A percentile compares a stretch with the other conserved stretches of the same genome.
These are phyloP conservation scores for Eucalyptus curtisii DNA, from an alignment of 345 rosid species.

Conservation along the genomic window DNA sequence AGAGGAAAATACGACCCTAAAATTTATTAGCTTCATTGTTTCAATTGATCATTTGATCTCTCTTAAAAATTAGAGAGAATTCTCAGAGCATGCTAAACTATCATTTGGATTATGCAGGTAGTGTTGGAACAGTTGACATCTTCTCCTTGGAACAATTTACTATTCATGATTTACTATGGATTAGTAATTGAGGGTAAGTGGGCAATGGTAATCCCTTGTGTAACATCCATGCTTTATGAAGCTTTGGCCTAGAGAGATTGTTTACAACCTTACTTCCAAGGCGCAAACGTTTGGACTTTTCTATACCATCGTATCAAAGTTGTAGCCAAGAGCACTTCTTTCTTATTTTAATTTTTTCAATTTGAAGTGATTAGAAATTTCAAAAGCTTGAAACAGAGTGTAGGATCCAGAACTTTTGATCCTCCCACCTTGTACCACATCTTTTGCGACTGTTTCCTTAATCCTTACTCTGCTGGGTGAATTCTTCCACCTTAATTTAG, in stretches of 20 bases:
- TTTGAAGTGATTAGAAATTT: not conserved
- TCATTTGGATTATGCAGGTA: constrained; percentile 28
- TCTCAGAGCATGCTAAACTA: not conserved
- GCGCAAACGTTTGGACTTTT: not conserved
- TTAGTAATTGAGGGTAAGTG: constrained; percentile 56
- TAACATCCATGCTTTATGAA: not conserved
- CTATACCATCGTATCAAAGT: not conserved
- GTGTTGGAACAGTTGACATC: constrained; percentile 64
- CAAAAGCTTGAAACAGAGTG: not conserved
- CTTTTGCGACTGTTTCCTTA: not conserved
- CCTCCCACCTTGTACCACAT: not conserved
- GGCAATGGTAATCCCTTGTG: not conserved
- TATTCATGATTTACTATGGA: constrained; percentile 81
- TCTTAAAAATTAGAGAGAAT: not conserved
- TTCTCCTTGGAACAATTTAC: constrained; percentile 85
- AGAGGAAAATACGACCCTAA: not conserved
- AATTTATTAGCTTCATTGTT: not conserved
- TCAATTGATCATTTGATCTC: not conserved
- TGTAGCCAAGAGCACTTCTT: not conserved
- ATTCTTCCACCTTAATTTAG: not conserved
- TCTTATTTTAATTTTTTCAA: not conserved
- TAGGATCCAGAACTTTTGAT: not conserved
- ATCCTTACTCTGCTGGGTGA: not conserved
- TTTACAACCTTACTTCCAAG: not conserved
- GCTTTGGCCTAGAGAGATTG: not conserved